Base-by-base conservation (phyloP, 305 asterid genomes). In the Plantago rigida region DNA sequence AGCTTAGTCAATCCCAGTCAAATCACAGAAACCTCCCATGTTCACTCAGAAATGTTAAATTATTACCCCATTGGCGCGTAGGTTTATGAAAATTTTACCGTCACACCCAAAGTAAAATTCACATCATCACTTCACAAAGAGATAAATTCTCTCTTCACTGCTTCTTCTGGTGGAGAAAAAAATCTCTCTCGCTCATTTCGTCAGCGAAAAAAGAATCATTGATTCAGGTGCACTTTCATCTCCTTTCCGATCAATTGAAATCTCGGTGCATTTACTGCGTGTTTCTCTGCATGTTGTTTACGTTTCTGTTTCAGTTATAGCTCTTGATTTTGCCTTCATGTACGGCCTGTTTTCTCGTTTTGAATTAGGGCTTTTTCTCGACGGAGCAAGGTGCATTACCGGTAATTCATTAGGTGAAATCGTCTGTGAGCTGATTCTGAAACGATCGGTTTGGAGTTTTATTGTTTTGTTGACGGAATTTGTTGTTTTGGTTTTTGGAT, bases 61-160 rank as follows among this genome's bases (percentile, higher is more conserved):
- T 11, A 24, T 52, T 53, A 5, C 45, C 24, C 10, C 0, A 3
- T 54, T 54, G 59, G 59, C 59, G 59, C 59, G 59, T 54, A 41
- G 11, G 59, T 2, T 5, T 54, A 54, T 54, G 59, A 54, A 54
- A 5, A 4, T 1, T 13, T 54, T 54, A 54, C 59, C 59, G 46
- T 5, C 22, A n/a, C 5, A 10, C 5, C 22, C 59, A 8, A 9
- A 7, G 7, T 3, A 5, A 29, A 28, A 54, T 12, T 54, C 24
- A 54, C n/a, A 28, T 24, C 59, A 26, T n/a, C 17, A 29, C 34
- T 52, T 5, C 59, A 29, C 22, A 28, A 19, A n/a, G 2, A 14
- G 24, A 44, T 54, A 54, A 54, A 19, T n/a, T 53, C 9, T 11
- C 19, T 28, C 11, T 4, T 13, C 13, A 6, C 13, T 52, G 42